These are phyloP conservation scores for Gnetum montanum DNA, from an alignment of 75 land plant species.

Conservation along the genomic window DNA sequence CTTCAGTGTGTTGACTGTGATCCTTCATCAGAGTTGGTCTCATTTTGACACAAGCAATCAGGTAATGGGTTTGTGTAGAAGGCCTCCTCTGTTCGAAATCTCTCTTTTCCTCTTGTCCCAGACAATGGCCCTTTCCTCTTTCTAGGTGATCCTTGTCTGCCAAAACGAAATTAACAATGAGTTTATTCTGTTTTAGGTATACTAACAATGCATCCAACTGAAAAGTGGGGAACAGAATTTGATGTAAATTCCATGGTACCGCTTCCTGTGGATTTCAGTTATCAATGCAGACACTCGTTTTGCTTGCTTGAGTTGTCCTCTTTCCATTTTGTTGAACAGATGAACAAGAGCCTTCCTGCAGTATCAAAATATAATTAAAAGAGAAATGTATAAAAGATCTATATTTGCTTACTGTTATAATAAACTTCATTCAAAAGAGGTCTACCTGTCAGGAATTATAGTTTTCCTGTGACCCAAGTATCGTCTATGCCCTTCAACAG, in stretches of 20 bases:
- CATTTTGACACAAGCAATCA: slow-evolving; percentile 69
- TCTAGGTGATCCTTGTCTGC: slow-evolving; percentile 86
- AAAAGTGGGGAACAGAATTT: not conserved
- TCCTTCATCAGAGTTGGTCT: too few relatives aligned
- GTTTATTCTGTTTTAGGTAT: not conserved
- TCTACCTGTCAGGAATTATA: slow-evolving; percentile 71
- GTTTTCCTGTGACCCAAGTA: slow-evolving; percentile 72
- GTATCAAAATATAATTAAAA: not conserved
- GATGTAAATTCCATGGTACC: slow-evolving; percentile 12
- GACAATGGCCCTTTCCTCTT: slow-evolving; percentile 79
- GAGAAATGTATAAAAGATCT: too few relatives aligned
- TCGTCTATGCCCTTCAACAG: slow-evolving; percentile 75
- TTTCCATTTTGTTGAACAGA: slow-evolving; percentile 32
- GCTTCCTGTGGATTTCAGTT: slow-evolving; percentile 22
- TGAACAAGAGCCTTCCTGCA: slow-evolving; percentile 33
- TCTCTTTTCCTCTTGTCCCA: slow-evolving; percentile 84
- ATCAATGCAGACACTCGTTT: slow-evolving; percentile 17
- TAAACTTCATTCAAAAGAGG: too few relatives aligned
- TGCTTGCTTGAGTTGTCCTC: slow-evolving; percentile 17
- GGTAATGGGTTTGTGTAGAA: slow-evolving; percentile 91
- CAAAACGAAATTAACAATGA: slow-evolving; percentile 7
- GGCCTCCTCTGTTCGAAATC: slow-evolving; percentile 88
- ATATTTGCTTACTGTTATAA: too few relatives aligned
- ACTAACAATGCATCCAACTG: not conserved
- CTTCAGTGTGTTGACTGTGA: too few relatives aligned